Base-by-base conservation (phyloP, 202 grass and related monocot genomes). In the Cymbopogon flexuosus region DNA sequence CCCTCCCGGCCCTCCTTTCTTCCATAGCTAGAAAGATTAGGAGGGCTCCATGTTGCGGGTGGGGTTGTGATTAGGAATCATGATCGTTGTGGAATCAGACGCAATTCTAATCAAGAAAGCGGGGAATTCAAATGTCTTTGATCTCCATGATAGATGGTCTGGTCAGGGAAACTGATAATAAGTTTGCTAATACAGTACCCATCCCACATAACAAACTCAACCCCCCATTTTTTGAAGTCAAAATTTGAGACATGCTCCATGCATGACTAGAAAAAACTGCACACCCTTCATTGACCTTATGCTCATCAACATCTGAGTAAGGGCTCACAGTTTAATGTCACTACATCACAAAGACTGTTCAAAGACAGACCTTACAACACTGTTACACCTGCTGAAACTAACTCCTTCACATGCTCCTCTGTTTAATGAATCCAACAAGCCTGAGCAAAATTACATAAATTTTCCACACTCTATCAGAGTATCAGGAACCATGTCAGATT, bases 201-300 rank as follows among this genome's bases (percentile, higher is more conserved):
- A 52, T 60, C n/a, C 56, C 15, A 81, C 37, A 47, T 39, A 39
- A 89, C 27, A 85, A 73, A 57, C 39, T 47, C 31, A 24, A 27
- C 31, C 3, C 2, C 3, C 2, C 4, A 41, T 40, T 73, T 6
- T 71, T n/a, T n/a, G 12, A 36, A 34, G 2, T 77, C 22, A 77
- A 71, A 71, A 66, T 59, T 65, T 56, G 58, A 71, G 82, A 18
- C 18, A 76, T 84, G 71, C 6, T 40, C 19, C 77, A 59, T 65
- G 31, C 45, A 85, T 72, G 49, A 79, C 22, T 18, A 79, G 36
- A 83, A 14, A 78, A 78, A 87, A 34, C 56, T 57, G 58, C 58
- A 65, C 68, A 18, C 1, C 54, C 21, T 73, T 36, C 65, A 70
- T 51, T 27, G 27, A 83, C n/a, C 18, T 27, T 63, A 13, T 35